Conservation (phyloP, 2,329 filamentous ascomycete species). For the Fusarium sp. region DNA sequence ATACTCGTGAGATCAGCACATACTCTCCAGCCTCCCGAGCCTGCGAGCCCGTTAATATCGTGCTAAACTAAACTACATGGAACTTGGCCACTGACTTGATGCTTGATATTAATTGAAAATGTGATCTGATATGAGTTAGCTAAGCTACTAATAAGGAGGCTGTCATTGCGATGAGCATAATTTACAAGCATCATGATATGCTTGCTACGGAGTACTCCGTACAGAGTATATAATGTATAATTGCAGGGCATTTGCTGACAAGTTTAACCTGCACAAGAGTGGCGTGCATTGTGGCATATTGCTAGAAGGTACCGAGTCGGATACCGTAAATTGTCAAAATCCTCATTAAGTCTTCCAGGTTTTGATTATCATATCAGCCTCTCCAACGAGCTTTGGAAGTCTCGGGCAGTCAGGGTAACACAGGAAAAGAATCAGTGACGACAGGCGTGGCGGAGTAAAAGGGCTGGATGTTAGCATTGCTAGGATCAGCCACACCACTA, state of each 20-base stretch:
- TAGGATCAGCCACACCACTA: constrained; percentile 37
- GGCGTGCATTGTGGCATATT: constrained; percentile 35
- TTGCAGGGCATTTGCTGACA: constrained; percentile 26
- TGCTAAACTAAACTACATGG: constrained; percentile 23
- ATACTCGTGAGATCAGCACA: constrained; percentile 25
- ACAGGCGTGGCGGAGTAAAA: constrained; percentile 33
- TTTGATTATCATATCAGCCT: constrained; percentile 15
- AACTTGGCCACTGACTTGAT: background rate
- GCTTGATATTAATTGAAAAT: background rate
- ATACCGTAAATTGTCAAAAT: constrained; percentile 1
- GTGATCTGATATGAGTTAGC: background rate
- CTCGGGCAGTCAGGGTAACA: background rate
- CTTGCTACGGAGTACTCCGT: background rate
- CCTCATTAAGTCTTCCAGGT: constrained; percentile 7
- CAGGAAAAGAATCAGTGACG: constrained; percentile 16
- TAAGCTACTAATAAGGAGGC: background rate
- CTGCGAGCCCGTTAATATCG: constrained; percentile 5
- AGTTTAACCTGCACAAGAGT: constrained; percentile 27
- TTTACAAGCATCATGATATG: background rate
- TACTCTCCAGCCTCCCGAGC: constrained; percentile 9
- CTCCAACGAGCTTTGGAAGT: constrained; percentile 23
- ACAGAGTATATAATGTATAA: background rate
- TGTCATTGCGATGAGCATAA: constrained; percentile 6
- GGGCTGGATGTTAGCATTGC: constrained; percentile 13
- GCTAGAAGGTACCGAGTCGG: background rate